Evolutionary conservation across 148 eudicot genomes (phyloP), one percentile per base, ranked within the genome.

Genomic region (Chenopodium suecicum): DNA sequence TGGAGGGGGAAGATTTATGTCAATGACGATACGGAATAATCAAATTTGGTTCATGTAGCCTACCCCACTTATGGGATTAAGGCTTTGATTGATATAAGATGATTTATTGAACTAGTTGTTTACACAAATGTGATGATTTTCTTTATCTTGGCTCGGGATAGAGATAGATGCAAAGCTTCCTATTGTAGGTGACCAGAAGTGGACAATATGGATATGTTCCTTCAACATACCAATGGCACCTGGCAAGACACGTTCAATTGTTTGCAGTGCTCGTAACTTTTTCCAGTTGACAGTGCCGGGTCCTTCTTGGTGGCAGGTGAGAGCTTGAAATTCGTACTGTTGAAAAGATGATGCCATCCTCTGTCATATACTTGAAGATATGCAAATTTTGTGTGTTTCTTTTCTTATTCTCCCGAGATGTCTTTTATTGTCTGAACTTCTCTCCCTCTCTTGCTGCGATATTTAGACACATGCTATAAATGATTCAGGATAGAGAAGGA

Each of bases 201-300:
- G 99, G 99, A 88, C 90, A 23, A 95, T 95, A 89, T 95, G 99
- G 99, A 95, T 95, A 66, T 95, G 99, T 85, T 95, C 99, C 79
- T 95, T 95, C 84, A 95, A 95, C 87, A 91, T 95, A 83, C 99
- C 99, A 47, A 95, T 95, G 99, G 93, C 93, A 65, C 99, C 98
- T 74, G 99, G 99, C 84, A 95, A 95, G 89, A 95, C 99, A 46
- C 97, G 98, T n/a, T 95, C 99, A 37, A 95, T 95, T 83, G 99
- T 95, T 83, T 95, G 98, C 78, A 95, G 98, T 85, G 98, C 98
- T 67, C 94, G 98, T 31, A 95, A 95, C 85, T 95, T 95, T 88
- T 95, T 95, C 84, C 98, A 95, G 86, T 84, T 92, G 77, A 87
- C 98, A 48, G 93, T 95, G 89, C 99, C 99, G 16, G 99, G 99